These are phyloP conservation scores for Filobasidium floriforme DNA, from an alignment of 768 basidiomycete genomes.

Conservation along the genomic window DNA sequence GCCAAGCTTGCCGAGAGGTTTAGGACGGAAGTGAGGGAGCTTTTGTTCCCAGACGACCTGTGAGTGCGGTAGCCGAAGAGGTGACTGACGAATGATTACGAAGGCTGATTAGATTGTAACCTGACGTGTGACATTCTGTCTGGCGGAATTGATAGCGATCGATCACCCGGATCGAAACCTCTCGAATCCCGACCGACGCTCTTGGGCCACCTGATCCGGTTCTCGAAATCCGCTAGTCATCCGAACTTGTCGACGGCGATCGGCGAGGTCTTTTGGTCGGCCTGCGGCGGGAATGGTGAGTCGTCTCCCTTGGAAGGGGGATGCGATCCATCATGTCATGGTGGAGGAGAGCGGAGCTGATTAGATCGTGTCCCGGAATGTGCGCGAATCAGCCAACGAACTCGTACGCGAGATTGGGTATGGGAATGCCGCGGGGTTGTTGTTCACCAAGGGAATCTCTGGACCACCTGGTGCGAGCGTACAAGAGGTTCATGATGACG, in stretches of 20 bases:
- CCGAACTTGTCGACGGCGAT: conserved; percentile 61
- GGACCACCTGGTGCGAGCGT: conserved; percentile 33
- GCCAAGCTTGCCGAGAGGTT: conserved; percentile 63
- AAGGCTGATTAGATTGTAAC: too few relatives aligned
- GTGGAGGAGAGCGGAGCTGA: too few relatives aligned
- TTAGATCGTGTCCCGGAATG: background rate
- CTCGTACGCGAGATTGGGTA: conserved; percentile 61
- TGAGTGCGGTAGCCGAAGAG: too few relatives aligned
- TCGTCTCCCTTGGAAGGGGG: conserved; percentile 1
- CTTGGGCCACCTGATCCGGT: conserved; percentile 69
- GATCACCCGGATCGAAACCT: conserved; percentile 53
- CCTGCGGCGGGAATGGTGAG: conserved; percentile 69
- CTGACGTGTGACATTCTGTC: too few relatives aligned
- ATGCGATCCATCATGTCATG: too few relatives aligned
- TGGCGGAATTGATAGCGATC: too few relatives aligned
- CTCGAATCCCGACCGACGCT: conserved; percentile 67
- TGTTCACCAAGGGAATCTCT: conserved; percentile 77
- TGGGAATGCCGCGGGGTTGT: conserved; percentile 88
- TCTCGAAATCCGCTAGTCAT: conserved; percentile 59
- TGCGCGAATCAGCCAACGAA: background rate
- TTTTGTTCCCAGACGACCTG: conserved; percentile 67
- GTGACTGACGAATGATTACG: too few relatives aligned
- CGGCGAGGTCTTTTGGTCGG: conserved; percentile 78
- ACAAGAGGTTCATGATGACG: conserved; percentile 28
- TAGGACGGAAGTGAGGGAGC: conserved; percentile 56